Evolutionary conservation across 306 rosid species (phyloP).

Genomic region (Vachellia pachyceras): DNA sequence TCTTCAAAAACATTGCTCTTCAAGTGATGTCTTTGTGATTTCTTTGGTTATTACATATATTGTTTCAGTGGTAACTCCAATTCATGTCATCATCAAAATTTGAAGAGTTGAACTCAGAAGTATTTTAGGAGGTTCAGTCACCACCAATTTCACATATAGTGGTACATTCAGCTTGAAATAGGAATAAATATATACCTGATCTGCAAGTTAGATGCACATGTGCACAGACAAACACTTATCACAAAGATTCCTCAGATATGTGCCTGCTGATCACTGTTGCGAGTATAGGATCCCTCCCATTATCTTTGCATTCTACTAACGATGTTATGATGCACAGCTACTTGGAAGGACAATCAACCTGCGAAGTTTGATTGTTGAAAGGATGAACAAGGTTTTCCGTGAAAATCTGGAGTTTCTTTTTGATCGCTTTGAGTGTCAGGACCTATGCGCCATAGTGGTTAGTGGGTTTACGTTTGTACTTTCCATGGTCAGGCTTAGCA

Average conservation of each 20-base stretch:
- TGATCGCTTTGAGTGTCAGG: slow-evolving; percentile 98
- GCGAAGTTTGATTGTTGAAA: slow-evolving; percentile 80
- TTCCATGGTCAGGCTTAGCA: slow-evolving; percentile 28
- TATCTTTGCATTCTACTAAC: slow-evolving; percentile 22
- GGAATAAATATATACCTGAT: slow-evolving; percentile 23
- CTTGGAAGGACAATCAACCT: slow-evolving; percentile 94
- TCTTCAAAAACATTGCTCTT: slow-evolving; percentile 15
- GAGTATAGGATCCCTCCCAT: slow-evolving; percentile 1
- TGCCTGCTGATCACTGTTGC: slow-evolving; percentile 7
- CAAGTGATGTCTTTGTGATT: neutral
- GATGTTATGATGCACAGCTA: slow-evolving; percentile 58
- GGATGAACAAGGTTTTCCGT: slow-evolving; percentile 88
- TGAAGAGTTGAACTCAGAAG: slow-evolving; percentile 19
- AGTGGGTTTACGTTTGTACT: slow-evolving; percentile 50
- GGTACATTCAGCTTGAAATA: slow-evolving; percentile 21
- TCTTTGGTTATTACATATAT: slow-evolving; percentile 2
- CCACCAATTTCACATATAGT: slow-evolving; percentile 17
- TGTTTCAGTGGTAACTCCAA: slow-evolving; percentile 14
- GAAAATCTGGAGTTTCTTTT: slow-evolving; percentile 93
- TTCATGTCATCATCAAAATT: slow-evolving; percentile 1
- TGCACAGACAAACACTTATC: neutral
- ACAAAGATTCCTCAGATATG: neutral
- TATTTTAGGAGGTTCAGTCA: slow-evolving; percentile 4
- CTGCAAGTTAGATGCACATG: slow-evolving; percentile 1
- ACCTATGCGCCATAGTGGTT: slow-evolving; percentile 93